Evolutionary conservation across 2,329 filamentous ascomycete genomes (phyloP).

Genomic region (Aspergillus sojae): DNA sequence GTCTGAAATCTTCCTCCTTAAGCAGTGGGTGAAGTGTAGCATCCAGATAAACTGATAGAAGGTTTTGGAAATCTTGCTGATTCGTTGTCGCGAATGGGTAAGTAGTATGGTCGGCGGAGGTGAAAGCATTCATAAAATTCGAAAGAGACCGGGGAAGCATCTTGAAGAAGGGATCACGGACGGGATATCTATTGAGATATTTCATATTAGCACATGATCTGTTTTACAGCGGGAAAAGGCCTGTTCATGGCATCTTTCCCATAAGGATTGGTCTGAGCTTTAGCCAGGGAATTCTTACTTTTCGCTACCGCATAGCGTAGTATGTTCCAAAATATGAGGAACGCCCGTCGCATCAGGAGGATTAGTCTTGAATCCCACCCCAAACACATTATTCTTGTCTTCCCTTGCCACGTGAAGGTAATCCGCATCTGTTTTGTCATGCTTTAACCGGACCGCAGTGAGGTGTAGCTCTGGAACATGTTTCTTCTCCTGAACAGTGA

Average conservation of each 20-base stretch:
- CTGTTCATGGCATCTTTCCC: not conserved
- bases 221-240: not conserved
- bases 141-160: constrained; percentile 98
- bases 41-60: constrained; percentile 95
- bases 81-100: constrained; percentile 99
- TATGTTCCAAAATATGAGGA: constrained; percentile 96
- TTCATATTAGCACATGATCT: constrained; percentile 14
- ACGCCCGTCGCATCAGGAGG: constrained; percentile 94
- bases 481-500: constrained; percentile 85
- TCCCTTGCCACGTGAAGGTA: constrained; percentile 94
- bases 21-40: constrained; percentile 88
- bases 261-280: not conserved
- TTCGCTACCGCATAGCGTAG: constrained; percentile 90
- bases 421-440: constrained; percentile 94
- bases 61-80: constrained; percentile 88
- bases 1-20: constrained; percentile 87
- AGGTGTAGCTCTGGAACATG: constrained; percentile 93
- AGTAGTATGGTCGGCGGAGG: constrained; percentile 91
- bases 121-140: constrained; percentile 99
- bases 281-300: constrained; percentile 62
- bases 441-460: constrained; percentile 84
- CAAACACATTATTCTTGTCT: constrained; percentile 99
- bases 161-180: constrained; percentile 99
- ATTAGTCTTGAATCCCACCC: constrained; percentile 98
- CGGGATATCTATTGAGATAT: constrained; percentile 70